A percentile compares a stretch with the other conserved stretches of the same genome.
phyloP scores from a whole-genome alignment of 352 stramenopile species.

The Phytophthora brassicae region DNA sequence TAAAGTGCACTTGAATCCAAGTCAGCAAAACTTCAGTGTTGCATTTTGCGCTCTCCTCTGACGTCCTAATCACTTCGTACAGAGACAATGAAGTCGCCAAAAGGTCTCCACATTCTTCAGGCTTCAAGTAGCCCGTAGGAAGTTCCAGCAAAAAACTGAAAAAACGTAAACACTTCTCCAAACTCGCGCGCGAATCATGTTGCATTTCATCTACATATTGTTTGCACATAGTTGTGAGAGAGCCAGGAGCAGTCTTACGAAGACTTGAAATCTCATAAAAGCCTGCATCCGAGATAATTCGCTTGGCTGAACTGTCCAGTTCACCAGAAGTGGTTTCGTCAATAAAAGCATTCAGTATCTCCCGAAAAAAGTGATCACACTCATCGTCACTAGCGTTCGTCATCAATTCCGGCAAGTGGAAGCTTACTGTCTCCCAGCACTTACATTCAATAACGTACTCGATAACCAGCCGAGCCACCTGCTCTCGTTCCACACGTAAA shows the following conservation, averaged over 20 bases:
- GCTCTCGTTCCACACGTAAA: constrained; percentile 21
- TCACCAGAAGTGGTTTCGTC: constrained; percentile 18
- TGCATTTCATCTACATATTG: constrained; percentile 27
- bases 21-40: constrained; percentile 27
- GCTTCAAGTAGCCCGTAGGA: constrained; percentile 39
- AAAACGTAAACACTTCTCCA: constrained; percentile 19
- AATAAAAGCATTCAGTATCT: constrained; percentile 42
- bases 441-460: constrained; percentile 58
- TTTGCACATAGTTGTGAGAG: constrained; percentile 35
- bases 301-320: constrained; percentile 30
- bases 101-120: constrained; percentile 26
- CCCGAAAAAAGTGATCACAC: constrained; percentile 30
- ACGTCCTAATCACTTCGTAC: constrained; percentile 21
- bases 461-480: constrained; percentile 50
- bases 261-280: constrained; percentile 82
- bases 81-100: constrained; percentile 23
- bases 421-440: constrained; percentile 74
- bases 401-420: constrained; percentile 70
- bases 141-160: constrained; percentile 41
- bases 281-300: constrained; percentile 65
- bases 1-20: constrained; percentile 36
- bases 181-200: not conserved
- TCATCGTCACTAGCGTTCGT: constrained; percentile 35
- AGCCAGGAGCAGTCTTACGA: constrained; percentile 37
- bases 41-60: not conserved